Base-by-base conservation (phyloP, 2,329 filamentous ascomycete genomes). In the Ophiosphaerella narmari region DNA sequence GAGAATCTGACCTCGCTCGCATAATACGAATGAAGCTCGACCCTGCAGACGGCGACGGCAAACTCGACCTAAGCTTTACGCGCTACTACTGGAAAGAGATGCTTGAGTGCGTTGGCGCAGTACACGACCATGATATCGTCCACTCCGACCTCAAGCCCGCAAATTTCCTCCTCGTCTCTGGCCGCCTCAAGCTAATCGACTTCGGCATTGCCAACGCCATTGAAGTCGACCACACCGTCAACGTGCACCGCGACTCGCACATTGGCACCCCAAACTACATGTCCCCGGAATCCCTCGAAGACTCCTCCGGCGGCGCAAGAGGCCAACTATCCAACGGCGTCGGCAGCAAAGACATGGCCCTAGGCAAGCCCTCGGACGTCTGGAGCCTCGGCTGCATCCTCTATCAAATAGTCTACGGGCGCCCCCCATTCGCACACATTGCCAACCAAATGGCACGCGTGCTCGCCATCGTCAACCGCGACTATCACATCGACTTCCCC, bases 81-180 rank as follows among this genome's bases (percentile, higher is more conserved):
- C 88, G 94, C n/a, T 95, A 90, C 75, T 96, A 96, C 79, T 99
- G 94, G 94, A 94, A 96, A 73, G 94, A 99, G 75, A 99, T 99
- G 94, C 86, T 99, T 14, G 91, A 96, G 72, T 97, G 94, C 70
- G 85, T 99, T 5, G 85, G 90, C 60, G 85, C 93, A 0, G 91
- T 99, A 1, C 94, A 99, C 70, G 84, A 88, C 11, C 82, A 88
- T 70, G 91, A 97, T 67, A 92, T 99, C 57, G 94, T 99, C 3
- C 94, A 99, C 75, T 96, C 91, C 0, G 94, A 99, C 69, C 80
- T 99, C 33, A 99, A 99, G 74, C 94, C 94, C 0, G 92, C 92
- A 64, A 99, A 99, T 72, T 99, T 99, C 71, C 88, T 99, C 21
- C 82, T 97, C 16, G 91, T 96, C 14, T 86, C 91, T 68, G 94